Percentiles rank a stretch among this genome's conserved stretches.
phyloP scores from a whole-genome alignment of 495 filamentous ascomycete genomes.

The Ramalina peruviana region DNA sequence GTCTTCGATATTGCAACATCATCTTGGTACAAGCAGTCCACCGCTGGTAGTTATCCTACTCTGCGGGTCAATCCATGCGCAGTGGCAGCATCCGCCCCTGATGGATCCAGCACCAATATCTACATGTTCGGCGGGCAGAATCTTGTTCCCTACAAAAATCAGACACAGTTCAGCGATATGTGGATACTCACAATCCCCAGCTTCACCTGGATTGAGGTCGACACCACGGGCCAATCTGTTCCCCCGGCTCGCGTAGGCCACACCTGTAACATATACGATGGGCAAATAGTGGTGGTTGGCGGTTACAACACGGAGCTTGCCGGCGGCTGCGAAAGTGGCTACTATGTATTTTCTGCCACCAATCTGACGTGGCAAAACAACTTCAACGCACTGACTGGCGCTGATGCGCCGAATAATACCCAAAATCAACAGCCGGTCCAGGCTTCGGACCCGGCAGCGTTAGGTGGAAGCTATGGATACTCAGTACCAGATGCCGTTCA shows the following conservation, averaged over 20 bases:
- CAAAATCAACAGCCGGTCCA: constrained; percentile 32
- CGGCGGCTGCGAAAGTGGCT: constrained; percentile 50
- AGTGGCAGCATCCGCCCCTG: constrained; percentile 53
- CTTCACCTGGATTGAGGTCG: constrained; percentile 60
- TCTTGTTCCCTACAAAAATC: constrained; percentile 40
- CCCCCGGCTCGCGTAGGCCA: constrained; percentile 55
- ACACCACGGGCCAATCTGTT: constrained; percentile 32
- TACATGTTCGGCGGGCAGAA: constrained; percentile 70
- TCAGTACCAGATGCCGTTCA: constrained; percentile 46
- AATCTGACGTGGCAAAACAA: constrained; percentile 43
- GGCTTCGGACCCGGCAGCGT: constrained; percentile 26
- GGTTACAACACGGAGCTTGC: constrained; percentile 47
- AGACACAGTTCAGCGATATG: constrained; percentile 58
- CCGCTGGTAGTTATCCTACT: constrained; percentile 43
- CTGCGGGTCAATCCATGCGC: constrained; percentile 64
- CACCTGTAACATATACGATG: constrained; percentile 52
- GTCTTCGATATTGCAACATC: constrained; percentile 64
- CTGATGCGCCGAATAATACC: constrained; percentile 16
- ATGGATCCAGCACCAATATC: constrained; percentile 57
- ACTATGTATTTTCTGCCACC: constrained; percentile 55
- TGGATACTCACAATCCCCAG: constrained; percentile 65
- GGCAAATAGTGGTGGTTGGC: constrained; percentile 58
- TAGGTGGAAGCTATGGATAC: constrained; percentile 48
- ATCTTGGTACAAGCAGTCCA: constrained; percentile 66
- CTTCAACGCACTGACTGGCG: constrained; percentile 36